Base-by-base conservation (phyloP, 352 stramenopile genomes). In the Phytophthora fragariaefolia region DNA sequence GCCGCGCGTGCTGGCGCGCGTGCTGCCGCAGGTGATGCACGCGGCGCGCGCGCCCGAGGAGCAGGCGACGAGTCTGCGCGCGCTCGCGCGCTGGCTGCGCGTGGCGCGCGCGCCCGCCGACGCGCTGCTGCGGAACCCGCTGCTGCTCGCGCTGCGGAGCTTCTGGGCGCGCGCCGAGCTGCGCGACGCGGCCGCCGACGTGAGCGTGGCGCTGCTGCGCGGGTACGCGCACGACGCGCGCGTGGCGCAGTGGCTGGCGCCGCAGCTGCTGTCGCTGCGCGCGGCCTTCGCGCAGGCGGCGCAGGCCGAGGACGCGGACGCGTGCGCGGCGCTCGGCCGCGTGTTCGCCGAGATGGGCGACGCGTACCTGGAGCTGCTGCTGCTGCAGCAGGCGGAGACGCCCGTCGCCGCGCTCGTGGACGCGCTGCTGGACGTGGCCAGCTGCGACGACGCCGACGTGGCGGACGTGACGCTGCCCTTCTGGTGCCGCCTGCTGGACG, bases 261-360 rank as follows among this genome's bases (percentile, higher is more conserved):
- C 88, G 20, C 81, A 89, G 56, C 72, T 95, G 30, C 83, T 96
- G 76, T 74, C 82, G 46, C 56, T 95, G 17, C 71, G 82, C 40
- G 65, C 63, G 17, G 60, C 75, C n/a, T 93, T 95, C 71, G 68
- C 61, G 6, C 22, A 53, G 3, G 87, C 86, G 0, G 83, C 73
- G 3, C 46, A 71, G 18, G 73, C 79, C 0, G 88, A 97, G 51
- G 77, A 97, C 49, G 82, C 81, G 22, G 89, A 97, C 59, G 73
- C 82, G 47, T 93, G 82, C 51, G 52, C 91, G 12, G 88, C 87
- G 0, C 74, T 98, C 5, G 95, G 88, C 58, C 80, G 91, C 13
- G 83, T 98, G 42, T 98, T 98, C 58, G 97, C 92, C 0, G 92
- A 98, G 61, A 93, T 96, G 73, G 86, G 81, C 9, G 92, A 98